Evolutionary conservation across 2,329 filamentous ascomycete species (phyloP).

Genomic region (Metarhizium anisopliae): DNA sequence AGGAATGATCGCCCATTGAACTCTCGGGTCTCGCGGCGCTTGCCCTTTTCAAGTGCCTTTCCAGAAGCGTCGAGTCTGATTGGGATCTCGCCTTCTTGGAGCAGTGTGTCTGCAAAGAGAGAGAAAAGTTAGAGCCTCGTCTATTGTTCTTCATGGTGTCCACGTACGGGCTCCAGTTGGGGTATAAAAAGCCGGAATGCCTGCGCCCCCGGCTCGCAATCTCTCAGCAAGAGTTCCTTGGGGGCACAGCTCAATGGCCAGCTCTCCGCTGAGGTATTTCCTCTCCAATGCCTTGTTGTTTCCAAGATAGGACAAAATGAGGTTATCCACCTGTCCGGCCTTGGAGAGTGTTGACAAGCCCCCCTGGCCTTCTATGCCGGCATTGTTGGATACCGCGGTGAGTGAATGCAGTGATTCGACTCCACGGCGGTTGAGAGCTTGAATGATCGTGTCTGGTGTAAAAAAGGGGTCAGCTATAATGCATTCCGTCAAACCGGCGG

Average conservation of each 20-base stretch:
- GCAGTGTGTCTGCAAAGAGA: slow-evolving; percentile 43
- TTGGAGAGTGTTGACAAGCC: slow-evolving; percentile 61
- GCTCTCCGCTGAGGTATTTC: slow-evolving; percentile 65
- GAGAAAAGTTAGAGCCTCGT: neutral
- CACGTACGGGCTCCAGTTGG: slow-evolving; percentile 58
- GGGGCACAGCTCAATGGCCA: slow-evolving; percentile 67
- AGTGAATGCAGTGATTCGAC: slow-evolving; percentile 54
- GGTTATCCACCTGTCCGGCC: slow-evolving; percentile 60
- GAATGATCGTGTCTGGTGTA: slow-evolving; percentile 57
- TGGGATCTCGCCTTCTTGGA: slow-evolving; percentile 62
- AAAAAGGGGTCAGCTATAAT: neutral
- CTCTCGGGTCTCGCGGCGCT: slow-evolving; percentile 59
- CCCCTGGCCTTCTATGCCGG: slow-evolving; percentile 58
- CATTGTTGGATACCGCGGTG: slow-evolving; percentile 75
- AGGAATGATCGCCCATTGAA: slow-evolving; percentile 67
- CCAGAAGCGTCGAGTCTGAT: slow-evolving; percentile 51
- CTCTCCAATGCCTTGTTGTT: slow-evolving; percentile 69
- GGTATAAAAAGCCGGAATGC: slow-evolving; percentile 75
- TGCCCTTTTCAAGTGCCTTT: slow-evolving; percentile 53
- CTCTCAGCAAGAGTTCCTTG: slow-evolving; percentile 68
- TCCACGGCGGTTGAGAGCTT: slow-evolving; percentile 53
- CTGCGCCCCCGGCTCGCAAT: slow-evolving; percentile 62
- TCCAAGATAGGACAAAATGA: slow-evolving; percentile 68
- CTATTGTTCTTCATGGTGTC: slow-evolving; percentile 1
- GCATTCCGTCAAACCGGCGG: neutral